These are phyloP conservation scores for Aphanomyces stellatus DNA, from an alignment of 352 stramenopile species.

Conservation along the genomic window DNA sequence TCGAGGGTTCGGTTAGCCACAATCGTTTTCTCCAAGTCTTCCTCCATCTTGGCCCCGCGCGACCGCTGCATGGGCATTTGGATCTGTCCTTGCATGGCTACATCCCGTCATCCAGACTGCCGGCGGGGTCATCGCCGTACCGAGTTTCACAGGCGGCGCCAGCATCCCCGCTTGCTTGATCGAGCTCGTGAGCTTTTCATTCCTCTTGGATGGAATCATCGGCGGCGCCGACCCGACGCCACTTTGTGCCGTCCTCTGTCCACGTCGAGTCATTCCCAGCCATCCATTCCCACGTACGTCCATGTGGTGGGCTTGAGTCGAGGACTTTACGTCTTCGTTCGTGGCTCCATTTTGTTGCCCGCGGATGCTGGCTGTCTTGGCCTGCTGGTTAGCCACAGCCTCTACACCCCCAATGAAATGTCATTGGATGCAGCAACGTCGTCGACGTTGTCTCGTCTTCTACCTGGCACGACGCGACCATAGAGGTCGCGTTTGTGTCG, in stretches of 20 bases:
- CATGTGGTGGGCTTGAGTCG: no score
- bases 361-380: constrained; percentile 5
- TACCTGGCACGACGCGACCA: constrained; percentile 53
- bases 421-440: neutral
- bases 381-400: constrained; percentile 10
- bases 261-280: no score
- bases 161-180: constrained; percentile 58
- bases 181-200: neutral
- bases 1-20: constrained; percentile 28
- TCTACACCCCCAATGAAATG: neutral
- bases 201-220: neutral
- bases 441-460: no score
- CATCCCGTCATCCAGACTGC: neutral
- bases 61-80: constrained; percentile 37
- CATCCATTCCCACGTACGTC: no score
- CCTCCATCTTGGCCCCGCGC: constrained; percentile 59
- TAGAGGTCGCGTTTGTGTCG: constrained; percentile 58
- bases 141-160: constrained; percentile 53
- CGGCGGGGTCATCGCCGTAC: constrained; percentile 15
- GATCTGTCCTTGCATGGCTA: constrained; percentile 24
- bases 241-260: no score
- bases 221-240: no score
- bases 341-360: no score
- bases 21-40: constrained; percentile 45
- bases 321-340: no score